Percentiles rank a stretch among this genome's conserved stretches.
Evolutionary conservation across 1,139 yeast genomes (phyloP).

Genomic region (Wickerhamomyces sp.): DNA sequence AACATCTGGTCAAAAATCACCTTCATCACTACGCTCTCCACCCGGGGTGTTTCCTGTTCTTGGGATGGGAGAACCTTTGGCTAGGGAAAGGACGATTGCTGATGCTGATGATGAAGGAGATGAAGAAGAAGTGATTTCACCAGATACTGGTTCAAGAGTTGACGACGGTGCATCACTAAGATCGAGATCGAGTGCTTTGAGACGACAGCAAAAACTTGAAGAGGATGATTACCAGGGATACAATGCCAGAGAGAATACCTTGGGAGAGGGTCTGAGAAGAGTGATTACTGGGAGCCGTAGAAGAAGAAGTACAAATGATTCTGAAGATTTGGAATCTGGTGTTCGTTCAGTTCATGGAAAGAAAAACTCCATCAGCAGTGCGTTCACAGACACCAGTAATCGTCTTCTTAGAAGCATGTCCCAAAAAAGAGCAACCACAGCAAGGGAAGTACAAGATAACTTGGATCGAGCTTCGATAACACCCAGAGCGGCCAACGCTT

Average conservation of each 20-base stretch:
- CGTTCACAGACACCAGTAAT: slow-evolving; percentile 3
- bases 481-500: slow-evolving; percentile 33
- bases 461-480: slow-evolving; percentile 34
- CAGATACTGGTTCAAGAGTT: slow-evolving; percentile 3
- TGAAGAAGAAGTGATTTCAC: slow-evolving; percentile 8
- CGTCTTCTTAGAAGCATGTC: slow-evolving; percentile 20
- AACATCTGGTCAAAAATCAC: slow-evolving; percentile 3
- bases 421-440: slow-evolving; percentile 18
- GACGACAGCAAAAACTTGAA: slow-evolving; percentile 19
- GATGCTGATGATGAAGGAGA: slow-evolving; percentile 19
- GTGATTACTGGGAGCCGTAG: slow-evolving; percentile 20
- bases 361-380: not conserved
- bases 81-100: slow-evolving; percentile 54
- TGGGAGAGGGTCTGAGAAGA: slow-evolving; percentile 29
- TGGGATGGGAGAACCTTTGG: slow-evolving; percentile 66
- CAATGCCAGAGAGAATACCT: slow-evolving; percentile 28
- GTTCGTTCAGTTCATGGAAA: not conserved
- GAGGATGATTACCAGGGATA: slow-evolving; percentile 25
- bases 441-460: slow-evolving; percentile 27
- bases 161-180: slow-evolving; percentile 5
- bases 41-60: slow-evolving; percentile 73
- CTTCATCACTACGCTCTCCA: slow-evolving; percentile 60
- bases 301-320: not conserved
- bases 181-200: slow-evolving; percentile 5
- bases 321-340: slow-evolving; percentile 6